Conservation (phyloP, 805 yeast genomes). For the Myxozyma neotropica region DNA sequence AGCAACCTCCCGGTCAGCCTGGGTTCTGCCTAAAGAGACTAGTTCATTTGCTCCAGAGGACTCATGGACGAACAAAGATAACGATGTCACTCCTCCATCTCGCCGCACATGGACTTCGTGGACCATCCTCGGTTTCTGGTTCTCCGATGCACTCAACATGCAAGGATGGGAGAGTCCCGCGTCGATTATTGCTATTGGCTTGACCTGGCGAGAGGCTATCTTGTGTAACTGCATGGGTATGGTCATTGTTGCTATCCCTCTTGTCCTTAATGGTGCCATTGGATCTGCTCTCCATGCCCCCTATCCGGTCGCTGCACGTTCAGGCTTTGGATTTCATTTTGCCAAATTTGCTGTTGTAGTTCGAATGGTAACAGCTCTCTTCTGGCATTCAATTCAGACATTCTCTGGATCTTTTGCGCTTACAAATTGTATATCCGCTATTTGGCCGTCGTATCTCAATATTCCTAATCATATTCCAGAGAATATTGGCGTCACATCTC, state of each 20-base stretch:
- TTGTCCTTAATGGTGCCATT: conserved; percentile 70
- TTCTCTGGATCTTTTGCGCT: conserved; percentile 32
- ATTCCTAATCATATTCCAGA: conserved; percentile 33
- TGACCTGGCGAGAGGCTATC: conserved; percentile 35
- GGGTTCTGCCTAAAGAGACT: conserved; percentile 35
- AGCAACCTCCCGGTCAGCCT: conserved; percentile 32
- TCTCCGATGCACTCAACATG: conserved; percentile 32
- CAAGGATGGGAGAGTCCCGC: conserved; percentile 35
- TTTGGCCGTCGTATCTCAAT: conserved; percentile 34
- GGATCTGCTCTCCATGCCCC: conserved; percentile 82
- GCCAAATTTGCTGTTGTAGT: conserved; percentile 30
- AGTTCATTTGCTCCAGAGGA: conserved; percentile 35
- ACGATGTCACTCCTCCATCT: conserved; percentile 31
- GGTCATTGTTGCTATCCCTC: conserved; percentile 64
- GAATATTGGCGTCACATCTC: conserved; percentile 32
- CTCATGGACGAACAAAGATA: conserved; percentile 36
- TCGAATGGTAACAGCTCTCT: conserved; percentile 33
- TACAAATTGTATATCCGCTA: conserved; percentile 31
- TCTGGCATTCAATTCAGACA: conserved; percentile 34
- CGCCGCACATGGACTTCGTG: conserved; percentile 34
- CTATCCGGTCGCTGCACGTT: conserved; percentile 79
- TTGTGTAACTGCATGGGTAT: conserved; percentile 23
- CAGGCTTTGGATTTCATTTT: conserved; percentile 64
- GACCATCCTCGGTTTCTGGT: conserved; percentile 35
- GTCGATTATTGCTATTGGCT: conserved; percentile 32